Conservation (phyloP, 306 rosid species). For the Herpetospermum pedunculosum region DNA sequence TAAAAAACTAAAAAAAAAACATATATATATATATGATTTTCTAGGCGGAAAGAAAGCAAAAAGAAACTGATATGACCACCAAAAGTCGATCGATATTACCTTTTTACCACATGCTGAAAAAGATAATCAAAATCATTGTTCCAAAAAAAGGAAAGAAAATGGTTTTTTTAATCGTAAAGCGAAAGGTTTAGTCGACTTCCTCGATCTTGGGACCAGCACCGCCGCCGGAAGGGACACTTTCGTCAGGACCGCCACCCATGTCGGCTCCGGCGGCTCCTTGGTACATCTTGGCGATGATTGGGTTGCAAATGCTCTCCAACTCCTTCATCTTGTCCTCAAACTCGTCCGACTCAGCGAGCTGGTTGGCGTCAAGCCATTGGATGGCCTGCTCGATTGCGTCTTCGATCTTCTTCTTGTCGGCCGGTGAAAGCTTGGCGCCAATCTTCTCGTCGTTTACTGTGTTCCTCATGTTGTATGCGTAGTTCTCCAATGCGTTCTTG, state of each 20-base stretch:
- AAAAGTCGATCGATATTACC: too few species aligned
- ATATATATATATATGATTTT: too few species aligned
- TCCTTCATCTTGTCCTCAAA: constrained; percentile 78
- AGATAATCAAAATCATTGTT: not conserved
- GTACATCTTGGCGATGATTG: constrained; percentile 72
- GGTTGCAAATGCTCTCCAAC: constrained; percentile 64
- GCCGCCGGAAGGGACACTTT: constrained; percentile 33
- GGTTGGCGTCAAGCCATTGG: constrained; percentile 61
- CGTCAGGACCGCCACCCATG: constrained; percentile 32
- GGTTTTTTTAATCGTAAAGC: not conserved
- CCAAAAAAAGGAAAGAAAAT: not conserved
- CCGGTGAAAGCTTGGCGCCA: constrained; percentile 35
- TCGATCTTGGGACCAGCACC: constrained; percentile 76
- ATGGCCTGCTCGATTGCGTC: constrained; percentile 52
- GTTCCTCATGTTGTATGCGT: constrained; percentile 62
- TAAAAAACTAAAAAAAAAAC: too few species aligned
- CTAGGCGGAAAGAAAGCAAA: too few species aligned
- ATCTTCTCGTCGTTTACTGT: constrained; percentile 54
- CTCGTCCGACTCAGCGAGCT: constrained; percentile 55
- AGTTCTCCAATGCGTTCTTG: constrained; percentile 59
- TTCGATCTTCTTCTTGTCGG: constrained; percentile 58
- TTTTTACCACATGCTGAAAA: too few species aligned
- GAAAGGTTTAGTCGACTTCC: constrained; percentile 44
- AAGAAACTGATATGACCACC: too few species aligned
- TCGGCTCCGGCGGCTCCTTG: constrained; percentile 58